These are phyloP conservation scores for Cyclocybe cylindracea DNA, from an alignment of 768 basidiomycete species.

Conservation along the genomic window DNA sequence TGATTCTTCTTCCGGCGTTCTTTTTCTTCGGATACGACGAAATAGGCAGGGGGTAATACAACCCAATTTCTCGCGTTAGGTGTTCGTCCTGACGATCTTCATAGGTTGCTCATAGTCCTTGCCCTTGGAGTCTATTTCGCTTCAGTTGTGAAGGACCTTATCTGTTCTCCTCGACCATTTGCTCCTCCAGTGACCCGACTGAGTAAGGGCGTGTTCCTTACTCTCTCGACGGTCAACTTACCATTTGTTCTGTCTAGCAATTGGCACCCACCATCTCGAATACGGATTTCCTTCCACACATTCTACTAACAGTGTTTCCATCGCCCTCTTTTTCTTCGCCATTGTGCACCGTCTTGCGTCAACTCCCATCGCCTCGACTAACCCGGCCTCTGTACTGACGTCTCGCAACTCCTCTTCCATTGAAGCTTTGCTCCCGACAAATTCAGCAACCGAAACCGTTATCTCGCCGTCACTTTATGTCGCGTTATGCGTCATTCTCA, in stretches of 20 bases:
- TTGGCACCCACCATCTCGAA: slow-evolving; percentile 81
- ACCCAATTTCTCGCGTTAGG: not conserved
- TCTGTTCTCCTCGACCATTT: slow-evolving; percentile 89
- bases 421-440: not conserved
- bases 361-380: slow-evolving; percentile 15
- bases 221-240: not conserved
- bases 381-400: slow-evolving; percentile 4
- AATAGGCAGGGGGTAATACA: slow-evolving; percentile 72
- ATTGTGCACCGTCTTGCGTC: slow-evolving; percentile 56
- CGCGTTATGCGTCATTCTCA: slow-evolving; percentile 43
- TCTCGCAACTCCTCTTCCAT: slow-evolving; percentile 6
- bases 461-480: slow-evolving; percentile 50
- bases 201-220: slow-evolving; percentile 47
- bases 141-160: slow-evolving; percentile 85
- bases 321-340: slow-evolving; percentile 78
- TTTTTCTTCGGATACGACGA: slow-evolving; percentile 86
- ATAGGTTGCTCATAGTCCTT: slow-evolving; percentile 67
- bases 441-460: slow-evolving; percentile 19
- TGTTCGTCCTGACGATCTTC: not conserved
- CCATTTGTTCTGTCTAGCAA: slow-evolving; percentile 42
- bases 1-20: slow-evolving; percentile 80
- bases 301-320: slow-evolving; percentile 87
- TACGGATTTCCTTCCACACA: slow-evolving; percentile 98
- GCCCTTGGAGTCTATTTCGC: slow-evolving; percentile 84
- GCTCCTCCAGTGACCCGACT: slow-evolving; percentile 90